Base-by-base conservation (phyloP, 2,329 filamentous ascomycete species). In the Trichoderma atroviride region DNA sequence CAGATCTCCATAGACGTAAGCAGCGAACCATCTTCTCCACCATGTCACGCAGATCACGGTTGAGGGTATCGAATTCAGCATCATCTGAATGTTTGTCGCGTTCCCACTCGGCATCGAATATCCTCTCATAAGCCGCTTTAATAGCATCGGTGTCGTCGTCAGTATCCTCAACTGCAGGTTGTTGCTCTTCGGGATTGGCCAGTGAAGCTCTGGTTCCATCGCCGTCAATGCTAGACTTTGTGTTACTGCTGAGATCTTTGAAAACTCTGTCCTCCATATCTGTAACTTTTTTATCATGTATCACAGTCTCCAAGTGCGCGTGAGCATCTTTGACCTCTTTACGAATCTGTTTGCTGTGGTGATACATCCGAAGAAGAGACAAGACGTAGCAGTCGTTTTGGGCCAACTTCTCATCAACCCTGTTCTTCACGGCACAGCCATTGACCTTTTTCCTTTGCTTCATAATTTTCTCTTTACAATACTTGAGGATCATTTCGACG, bases 1-100 rank as follows among this genome's bases (percentile, higher is more conserved):
- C 70, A 9, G 69, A 70, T 53, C 55, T 70, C 69, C 69, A 70
- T 14, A 59, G 50, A 19, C 67, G 69, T 33, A 70, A 22, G 24
- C 66, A 62, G 22, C 52, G 31, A 47, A 70, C 33, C 66, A 70
- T 47, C 13, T 50, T 67, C 22, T 70, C 69, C 22, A 69, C 66
- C 11, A 53, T 4, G 7, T 65, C 65, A 13, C 58, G 53, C 19
- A 70, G 69, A 60, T 68, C 66, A 2, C 58, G 55, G 16, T 31
- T 59, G 5, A 67, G 64, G 3, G 64, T 16, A 33, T 67, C 64
- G 16, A 37, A 67, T 52, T 52, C 50, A 2, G 37, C 22, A 24
- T 59, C 40, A 5, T 67, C 64, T 7, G 55, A 52, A 19, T 58
- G 27, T 11, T 58, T 59, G 29, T 67, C 64, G 22, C 64, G 50